Base-by-base conservation (phyloP, 257 asterid genomes). In the Gardenia jasminoides region DNA sequence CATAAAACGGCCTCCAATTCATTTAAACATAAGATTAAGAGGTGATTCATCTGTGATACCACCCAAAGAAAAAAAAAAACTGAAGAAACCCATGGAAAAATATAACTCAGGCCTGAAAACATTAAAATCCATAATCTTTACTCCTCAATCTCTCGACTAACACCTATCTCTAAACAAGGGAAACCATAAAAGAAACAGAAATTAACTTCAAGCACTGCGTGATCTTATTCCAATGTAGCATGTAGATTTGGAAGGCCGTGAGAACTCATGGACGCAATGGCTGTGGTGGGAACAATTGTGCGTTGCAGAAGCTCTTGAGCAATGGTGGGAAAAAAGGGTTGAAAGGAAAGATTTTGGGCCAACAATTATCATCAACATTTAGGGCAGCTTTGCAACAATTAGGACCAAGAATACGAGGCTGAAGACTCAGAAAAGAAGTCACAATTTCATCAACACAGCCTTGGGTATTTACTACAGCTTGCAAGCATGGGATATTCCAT, bases 301-400 rank as follows among this genome's bases (percentile, higher is more conserved):
- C 28, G 36, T 5, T 10, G 75, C 87, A 83, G 46, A 74, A 72
- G 44, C 58, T 78, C 69, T 58, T 16, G 28, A 83, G 22, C 12
- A 65, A 19, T 2, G 79, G 76, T 1, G 75, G 85, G 24, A 78
- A 83, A 41, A 80, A 54, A 12, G 78, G 82, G 68, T 75, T 80
- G 43, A 79, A 19, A 6, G 87, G 84, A 4, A 85, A 72, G 39
- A 70, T 61, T 68, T 76, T 81, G 0, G 85, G 79, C 87, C 85
- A 85, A 16, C 87, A 85, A 50, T 67, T 75, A 5, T 78, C 80
- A 6, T 85, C 87, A 43, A 85, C 50, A 3, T 54, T 28, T 46
- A 83, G 28, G 54, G 78, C 16, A 33, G 84, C 78, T 15, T 20
- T 74, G 41, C 89, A 81, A 46, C 89, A 85, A 10, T 72, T 77